phyloP scores from a whole-genome alignment of 2,329 filamentous ascomycete genomes.

The Xylariaceae sp. region DNA sequence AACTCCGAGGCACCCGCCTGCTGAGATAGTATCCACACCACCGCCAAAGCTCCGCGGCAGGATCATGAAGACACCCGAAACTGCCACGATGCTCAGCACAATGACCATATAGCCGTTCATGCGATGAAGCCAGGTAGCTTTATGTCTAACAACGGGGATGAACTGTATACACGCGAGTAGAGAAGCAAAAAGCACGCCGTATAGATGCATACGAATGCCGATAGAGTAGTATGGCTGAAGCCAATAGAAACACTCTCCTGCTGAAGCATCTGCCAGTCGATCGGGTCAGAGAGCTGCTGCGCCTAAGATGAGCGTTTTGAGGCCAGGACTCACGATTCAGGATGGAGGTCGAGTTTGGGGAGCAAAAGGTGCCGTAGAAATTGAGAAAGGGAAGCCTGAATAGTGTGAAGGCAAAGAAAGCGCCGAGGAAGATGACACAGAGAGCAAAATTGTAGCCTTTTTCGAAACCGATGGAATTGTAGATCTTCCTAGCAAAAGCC shows the following conservation, averaged over 20 bases:
- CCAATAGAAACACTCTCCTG: conserved; percentile 42
- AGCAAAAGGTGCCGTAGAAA: conserved; percentile 37
- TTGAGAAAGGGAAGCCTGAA: conserved; percentile 46
- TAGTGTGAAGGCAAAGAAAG: conserved; percentile 45
- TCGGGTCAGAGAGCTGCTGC: no score
- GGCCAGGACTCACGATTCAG: no score
- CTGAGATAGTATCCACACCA: conserved; percentile 42
- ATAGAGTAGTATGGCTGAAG: conserved; percentile 19
- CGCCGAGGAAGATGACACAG: conserved; percentile 45
- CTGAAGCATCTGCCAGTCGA: conserved; percentile 14
- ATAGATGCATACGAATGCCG: conserved; percentile 41
- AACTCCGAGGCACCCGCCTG: conserved; percentile 40
- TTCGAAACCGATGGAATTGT: conserved; percentile 48
- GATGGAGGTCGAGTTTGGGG: not conserved
- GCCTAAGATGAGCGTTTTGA: no score
- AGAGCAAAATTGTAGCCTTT: conserved; percentile 55
- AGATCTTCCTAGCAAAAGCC: conserved; percentile 33
- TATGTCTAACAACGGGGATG: conserved; percentile 43
- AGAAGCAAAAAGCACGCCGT: conserved; percentile 40
- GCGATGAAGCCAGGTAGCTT: conserved; percentile 50
- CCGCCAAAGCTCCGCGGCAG: conserved; percentile 38
- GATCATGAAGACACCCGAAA: no score
- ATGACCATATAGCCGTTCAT: conserved; percentile 56
- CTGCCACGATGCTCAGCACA: no score
- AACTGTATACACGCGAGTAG: conserved; percentile 47